Evolutionary conservation across 2,329 filamentous ascomycete species (phyloP).

Genomic region (Cladosporium sp.): DNA sequence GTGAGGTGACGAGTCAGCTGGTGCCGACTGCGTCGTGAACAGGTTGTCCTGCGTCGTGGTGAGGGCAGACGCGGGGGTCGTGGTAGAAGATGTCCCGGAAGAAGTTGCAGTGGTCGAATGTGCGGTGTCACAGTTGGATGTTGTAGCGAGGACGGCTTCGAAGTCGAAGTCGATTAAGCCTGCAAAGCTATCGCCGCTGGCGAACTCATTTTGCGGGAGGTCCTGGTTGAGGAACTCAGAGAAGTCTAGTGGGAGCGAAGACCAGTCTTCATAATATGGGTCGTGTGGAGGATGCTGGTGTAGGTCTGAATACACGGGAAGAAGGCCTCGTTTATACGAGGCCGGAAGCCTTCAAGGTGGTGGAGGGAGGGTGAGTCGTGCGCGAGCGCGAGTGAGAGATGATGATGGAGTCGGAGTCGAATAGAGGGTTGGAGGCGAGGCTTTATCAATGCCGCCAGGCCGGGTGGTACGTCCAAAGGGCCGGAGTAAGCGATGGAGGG

Average conservation of each 20-base stretch:
- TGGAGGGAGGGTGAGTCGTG: constrained; percentile 2
- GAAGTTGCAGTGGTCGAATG: not conserved
- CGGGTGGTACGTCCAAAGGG: too few relatives aligned
- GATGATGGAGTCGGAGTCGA: not conserved
- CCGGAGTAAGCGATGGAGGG: too few relatives aligned
- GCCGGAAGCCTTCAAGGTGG: constrained; percentile 5
- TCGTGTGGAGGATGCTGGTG: not conserved
- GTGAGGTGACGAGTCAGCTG: not conserved
- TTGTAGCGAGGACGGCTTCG: constrained; percentile 7
- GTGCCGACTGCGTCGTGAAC: not conserved
- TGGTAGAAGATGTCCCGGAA: not conserved
- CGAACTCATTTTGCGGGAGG: constrained; percentile 1
- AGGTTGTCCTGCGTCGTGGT: not conserved
- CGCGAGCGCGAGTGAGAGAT: constrained; percentile 7
- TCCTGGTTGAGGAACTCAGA: constrained; percentile 12
- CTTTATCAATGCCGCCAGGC: constrained; percentile 2
- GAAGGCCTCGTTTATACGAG: constrained; percentile 12
- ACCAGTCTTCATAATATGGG: constrained; percentile 9
- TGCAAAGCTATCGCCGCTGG: not conserved
- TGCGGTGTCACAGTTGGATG: not conserved
- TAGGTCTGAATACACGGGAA: constrained; percentile 7
- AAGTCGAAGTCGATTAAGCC: constrained; percentile 5
- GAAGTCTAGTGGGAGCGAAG: constrained; percentile 10
- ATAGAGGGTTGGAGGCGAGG: too few relatives aligned
- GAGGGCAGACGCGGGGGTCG: not conserved